phyloP scores from a whole-genome alignment of 108 stramenopile genomes.

The Nannochloropsis salina region DNA sequence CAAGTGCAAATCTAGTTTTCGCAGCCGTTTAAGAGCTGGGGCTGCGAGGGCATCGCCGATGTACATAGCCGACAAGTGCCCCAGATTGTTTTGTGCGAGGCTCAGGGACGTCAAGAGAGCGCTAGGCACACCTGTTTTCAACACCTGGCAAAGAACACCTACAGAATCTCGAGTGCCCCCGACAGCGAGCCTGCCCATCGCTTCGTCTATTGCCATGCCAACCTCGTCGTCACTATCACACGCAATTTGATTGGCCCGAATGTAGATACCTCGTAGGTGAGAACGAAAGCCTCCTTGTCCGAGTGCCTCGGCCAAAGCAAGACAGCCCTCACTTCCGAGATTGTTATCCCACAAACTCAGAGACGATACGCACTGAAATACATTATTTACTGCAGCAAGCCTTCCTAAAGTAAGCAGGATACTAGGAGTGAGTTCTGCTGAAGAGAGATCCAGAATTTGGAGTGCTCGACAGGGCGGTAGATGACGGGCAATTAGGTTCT shows the following conservation, averaged over 20 bases:
- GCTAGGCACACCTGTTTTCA: not conserved
- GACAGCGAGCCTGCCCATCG: too few species aligned
- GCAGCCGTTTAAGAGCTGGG: not conserved
- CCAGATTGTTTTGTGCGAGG: not conserved
- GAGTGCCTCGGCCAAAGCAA: not conserved
- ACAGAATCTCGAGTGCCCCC: not conserved
- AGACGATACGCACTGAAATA: not conserved
- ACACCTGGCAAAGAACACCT: not conserved
- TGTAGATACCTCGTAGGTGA: not conserved
- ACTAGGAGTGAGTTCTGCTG: not conserved
- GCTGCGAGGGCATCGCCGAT: not conserved
- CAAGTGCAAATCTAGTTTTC: not conserved
- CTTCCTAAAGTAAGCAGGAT: not conserved
- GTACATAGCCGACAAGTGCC: not conserved
- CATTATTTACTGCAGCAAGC: not conserved
- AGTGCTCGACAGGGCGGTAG: not conserved
- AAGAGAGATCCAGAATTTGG: not conserved
- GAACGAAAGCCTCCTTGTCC: not conserved
- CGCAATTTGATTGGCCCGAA: not conserved
- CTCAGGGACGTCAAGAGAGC: not conserved
- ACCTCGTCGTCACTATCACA: not conserved
- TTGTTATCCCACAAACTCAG: not conserved
- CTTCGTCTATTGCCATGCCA: not conserved
- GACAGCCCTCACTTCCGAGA: not conserved
- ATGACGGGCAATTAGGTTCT: not conserved